A percentile compares a stretch with the other conserved stretches of the same genome.
phyloP scores from a whole-genome alignment of 2,329 filamentous ascomycete species.

The Aspergillus sp. region DNA sequence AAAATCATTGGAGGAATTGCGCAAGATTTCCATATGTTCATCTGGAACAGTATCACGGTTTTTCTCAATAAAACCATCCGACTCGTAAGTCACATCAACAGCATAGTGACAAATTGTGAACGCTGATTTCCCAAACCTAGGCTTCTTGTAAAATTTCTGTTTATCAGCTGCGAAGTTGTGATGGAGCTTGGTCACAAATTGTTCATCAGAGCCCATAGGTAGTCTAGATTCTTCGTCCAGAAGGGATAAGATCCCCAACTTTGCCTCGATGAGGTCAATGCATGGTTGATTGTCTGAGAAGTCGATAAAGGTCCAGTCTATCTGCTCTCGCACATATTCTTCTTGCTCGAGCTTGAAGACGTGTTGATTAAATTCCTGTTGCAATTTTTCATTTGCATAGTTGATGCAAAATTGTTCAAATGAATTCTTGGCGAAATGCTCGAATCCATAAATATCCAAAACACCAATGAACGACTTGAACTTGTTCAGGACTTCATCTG shows the following conservation, averaged over 20 bases:
- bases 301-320: constrained; percentile 99
- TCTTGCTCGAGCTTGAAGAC: constrained; percentile 99
- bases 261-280: constrained; percentile 97
- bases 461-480: constrained; percentile 94
- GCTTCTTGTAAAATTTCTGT: constrained; percentile 98
- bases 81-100: constrained; percentile 96
- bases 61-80: constrained; percentile 98
- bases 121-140: constrained; percentile 91
- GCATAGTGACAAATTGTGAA: constrained; percentile 99
- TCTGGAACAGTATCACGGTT: constrained; percentile 98
- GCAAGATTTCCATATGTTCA: constrained; percentile 93
- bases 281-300: constrained; percentile 99
- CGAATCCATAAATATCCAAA: constrained; percentile 98
- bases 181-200: constrained; percentile 94
- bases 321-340: constrained; percentile 92
- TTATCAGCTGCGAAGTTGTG: constrained; percentile 89
- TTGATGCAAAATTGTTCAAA: constrained; percentile 99
- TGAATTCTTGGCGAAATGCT: constrained; percentile 99
- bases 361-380: constrained; percentile 99
- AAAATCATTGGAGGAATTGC: constrained; percentile 80
- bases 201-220: constrained; percentile 95
- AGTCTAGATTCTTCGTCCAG: constrained; percentile 94
- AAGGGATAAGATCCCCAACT: constrained; percentile 86
- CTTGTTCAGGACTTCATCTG: constrained; percentile 78
- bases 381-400: constrained; percentile 98